Evolutionary conservation across 164 flowering plant species (phyloP).

Genomic region (Aristolochia fimbriata): DNA sequence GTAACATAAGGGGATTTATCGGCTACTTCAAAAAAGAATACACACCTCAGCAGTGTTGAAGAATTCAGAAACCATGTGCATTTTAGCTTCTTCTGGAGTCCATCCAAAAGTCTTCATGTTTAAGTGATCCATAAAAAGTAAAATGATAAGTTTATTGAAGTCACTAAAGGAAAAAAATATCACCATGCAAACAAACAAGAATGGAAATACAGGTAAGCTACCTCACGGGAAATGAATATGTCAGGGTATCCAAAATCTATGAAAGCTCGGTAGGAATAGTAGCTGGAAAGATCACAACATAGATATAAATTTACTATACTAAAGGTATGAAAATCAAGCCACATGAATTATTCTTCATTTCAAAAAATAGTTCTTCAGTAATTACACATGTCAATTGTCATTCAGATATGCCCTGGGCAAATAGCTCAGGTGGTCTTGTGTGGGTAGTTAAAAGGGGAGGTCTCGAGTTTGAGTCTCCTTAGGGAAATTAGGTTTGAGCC

Average conservation of each 20-base stretch:
- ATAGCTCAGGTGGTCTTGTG: too few species aligned
- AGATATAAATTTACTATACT: neutral
- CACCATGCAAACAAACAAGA: neutral
- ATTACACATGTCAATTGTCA: too few species aligned
- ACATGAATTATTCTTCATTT: neutral
- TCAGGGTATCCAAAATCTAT: slow-evolving; percentile 84
- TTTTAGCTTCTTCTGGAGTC: slow-evolving; percentile 76
- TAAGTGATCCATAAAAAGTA: slow-evolving; percentile 2
- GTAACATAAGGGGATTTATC: neutral
- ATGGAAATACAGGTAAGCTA: slow-evolving; percentile 10
- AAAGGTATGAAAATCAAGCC: neutral
- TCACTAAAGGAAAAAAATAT: neutral
- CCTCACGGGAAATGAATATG: slow-evolving; percentile 95
- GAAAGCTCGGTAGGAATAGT: slow-evolving; percentile 66
- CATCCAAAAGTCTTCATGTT: slow-evolving; percentile 68
- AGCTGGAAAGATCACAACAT: slow-evolving; percentile 34
- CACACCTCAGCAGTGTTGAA: slow-evolving; percentile 80
- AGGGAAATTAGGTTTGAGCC: too few species aligned
- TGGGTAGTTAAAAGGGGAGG: too few species aligned
- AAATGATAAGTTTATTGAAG: slow-evolving; percentile 2
- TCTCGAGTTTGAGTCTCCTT: too few species aligned
- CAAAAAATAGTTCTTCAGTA: neutral
- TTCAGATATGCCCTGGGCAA: too few species aligned
- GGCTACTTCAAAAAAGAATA: neutral
- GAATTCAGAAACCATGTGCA: slow-evolving; percentile 82